Base-by-base conservation (phyloP, 768 basidiomycete genomes). In the Lactarius tabidus region DNA sequence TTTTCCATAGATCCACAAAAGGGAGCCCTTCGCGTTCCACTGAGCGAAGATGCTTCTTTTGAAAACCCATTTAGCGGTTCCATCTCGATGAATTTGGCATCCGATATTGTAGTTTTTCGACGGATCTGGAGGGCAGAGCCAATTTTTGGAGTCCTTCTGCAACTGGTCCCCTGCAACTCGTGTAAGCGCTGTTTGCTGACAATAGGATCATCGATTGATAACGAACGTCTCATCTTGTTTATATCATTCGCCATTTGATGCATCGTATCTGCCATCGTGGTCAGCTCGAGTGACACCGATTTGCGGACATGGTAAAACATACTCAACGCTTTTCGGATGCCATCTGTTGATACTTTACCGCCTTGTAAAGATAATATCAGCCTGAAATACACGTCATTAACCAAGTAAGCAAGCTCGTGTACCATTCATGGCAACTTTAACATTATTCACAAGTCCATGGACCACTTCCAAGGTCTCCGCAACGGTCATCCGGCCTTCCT, bases 91-190 rank as follows among this genome's bases (percentile, higher is more conserved):
- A 8, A 17, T 29, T 28, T 43, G 26, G 3, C n/a, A 31, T 1
- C 36, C 63, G 23, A 17, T 52, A 17, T 41, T 64, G 39, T 54
- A 33, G 53, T 54, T 54, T 54, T n/a, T 45, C 57, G 35, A 64
- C 15, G 63, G 63, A 15, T 64, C 57, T 36, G 63, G 63, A 7
- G 63, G 57, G 15, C 43, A 52, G n/a, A 64, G 57, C 63, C 63
- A 64, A 14, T 31, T 12, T 10, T 17, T 36, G 17, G 51, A n/a
- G 7, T 59, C 29, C 10, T 20, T 12, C 35, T 58, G 57, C 29
- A 64, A 23, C 36, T 39, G 35, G 6, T 58, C 45, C 7, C 56
- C 62, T 63, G 28, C 28, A n/a, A 26, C 1, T 17, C 8, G 1
- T 23, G 29, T 64, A 28, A 64, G 57, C 23, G 3, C 33, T 18